Evolutionary conservation across 495 filamentous ascomycete genomes (phyloP).

Genomic region (Sordaria brevicollis): DNA sequence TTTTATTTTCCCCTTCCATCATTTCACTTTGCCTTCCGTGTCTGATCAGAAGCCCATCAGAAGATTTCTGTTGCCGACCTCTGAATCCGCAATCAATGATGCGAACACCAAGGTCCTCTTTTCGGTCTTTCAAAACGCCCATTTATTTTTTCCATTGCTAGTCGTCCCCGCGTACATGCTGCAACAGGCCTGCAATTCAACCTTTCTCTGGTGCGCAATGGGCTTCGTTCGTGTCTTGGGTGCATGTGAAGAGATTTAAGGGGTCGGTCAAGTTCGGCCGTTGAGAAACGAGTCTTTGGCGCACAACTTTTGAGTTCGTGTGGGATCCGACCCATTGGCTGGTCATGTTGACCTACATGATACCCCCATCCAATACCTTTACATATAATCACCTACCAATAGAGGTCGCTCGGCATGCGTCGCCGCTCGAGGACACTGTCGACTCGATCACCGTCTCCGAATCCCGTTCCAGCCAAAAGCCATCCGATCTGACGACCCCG

Average conservation of each 20-base stretch:
- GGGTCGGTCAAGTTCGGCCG: slow-evolving; percentile 3
- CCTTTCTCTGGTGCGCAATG: neutral
- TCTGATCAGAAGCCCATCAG: neutral
- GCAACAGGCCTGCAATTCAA: slow-evolving; percentile 7
- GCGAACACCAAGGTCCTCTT: neutral
- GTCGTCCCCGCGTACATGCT: neutral
- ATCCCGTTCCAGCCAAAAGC: neutral
- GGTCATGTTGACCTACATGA: neutral
- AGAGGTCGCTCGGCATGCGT: neutral
- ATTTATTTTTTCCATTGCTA: neutral
- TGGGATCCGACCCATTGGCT: neutral
- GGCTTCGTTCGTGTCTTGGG: slow-evolving; percentile 4
- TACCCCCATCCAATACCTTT: no score
- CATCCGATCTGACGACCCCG: neutral
- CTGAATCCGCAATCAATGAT: neutral
- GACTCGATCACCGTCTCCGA: neutral
- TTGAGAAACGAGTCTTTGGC: slow-evolving; percentile 3
- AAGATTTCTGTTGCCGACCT: neutral
- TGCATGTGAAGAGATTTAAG: neutral
- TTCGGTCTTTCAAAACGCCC: slow-evolving; percentile 4
- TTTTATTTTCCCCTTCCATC: slow-evolving; percentile 9
- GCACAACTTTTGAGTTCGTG: slow-evolving; percentile 4
- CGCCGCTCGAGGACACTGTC: neutral
- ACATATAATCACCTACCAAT: neutral
- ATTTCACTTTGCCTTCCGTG: neutral